phyloP scores from a whole-genome alignment of 169 alveolate species.

The Eimeria praecox region DNA sequence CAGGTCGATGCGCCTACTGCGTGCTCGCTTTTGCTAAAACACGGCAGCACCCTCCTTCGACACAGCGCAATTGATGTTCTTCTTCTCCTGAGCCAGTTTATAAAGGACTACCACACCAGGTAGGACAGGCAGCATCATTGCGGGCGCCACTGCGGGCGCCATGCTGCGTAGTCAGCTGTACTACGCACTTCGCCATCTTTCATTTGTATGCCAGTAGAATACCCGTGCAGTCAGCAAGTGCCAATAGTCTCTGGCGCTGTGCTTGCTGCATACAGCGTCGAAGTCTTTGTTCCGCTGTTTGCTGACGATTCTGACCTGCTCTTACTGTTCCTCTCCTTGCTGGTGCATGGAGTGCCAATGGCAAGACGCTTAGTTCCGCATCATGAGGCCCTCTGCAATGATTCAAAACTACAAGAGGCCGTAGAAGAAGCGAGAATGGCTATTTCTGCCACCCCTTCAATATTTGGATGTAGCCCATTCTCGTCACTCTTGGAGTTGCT shows the following conservation, averaged over 20 bases:
- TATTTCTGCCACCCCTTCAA: slow-evolving; percentile 54
- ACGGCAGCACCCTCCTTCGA: slow-evolving; percentile 72
- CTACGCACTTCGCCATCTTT: background rate
- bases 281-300: slow-evolving; percentile 79
- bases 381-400: slow-evolving; percentile 36
- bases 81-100: slow-evolving; percentile 51
- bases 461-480: slow-evolving; percentile 75
- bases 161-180: background rate
- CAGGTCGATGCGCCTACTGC: slow-evolving; percentile 79
- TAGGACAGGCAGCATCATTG: background rate
- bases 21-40: slow-evolving; percentile 76
- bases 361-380: slow-evolving; percentile 67
- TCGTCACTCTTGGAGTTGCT: slow-evolving; percentile 76
- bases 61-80: slow-evolving; percentile 75
- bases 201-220: background rate
- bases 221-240: background rate
- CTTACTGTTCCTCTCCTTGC: slow-evolving; percentile 61
- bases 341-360: slow-evolving; percentile 54
- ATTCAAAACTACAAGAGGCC: slow-evolving; percentile 38
- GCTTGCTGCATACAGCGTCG: slow-evolving; percentile 69
- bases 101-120: slow-evolving; percentile 75
- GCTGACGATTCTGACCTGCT: slow-evolving; percentile 60
- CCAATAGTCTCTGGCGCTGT: background rate
- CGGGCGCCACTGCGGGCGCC: background rate
- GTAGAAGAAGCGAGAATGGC: slow-evolving; percentile 61